Conservation (phyloP, 257 asterid species). For the Euphrasia confusa region DNA sequence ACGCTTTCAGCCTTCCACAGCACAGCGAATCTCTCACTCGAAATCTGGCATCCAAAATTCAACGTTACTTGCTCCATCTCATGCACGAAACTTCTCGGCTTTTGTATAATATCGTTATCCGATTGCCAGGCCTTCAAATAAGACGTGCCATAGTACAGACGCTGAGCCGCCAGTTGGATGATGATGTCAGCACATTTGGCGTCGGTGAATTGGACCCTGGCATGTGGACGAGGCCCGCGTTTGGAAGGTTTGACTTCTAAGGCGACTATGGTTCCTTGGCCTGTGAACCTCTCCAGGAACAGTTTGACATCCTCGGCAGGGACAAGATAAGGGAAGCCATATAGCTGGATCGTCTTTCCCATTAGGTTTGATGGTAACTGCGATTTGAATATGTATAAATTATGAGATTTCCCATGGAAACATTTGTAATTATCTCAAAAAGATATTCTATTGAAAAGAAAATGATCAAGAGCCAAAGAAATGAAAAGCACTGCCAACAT, state of each 20-base stretch:
- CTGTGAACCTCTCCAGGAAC: constrained; percentile 43
- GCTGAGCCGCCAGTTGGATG: constrained; percentile 25
- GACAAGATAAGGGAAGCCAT: constrained; percentile 46
- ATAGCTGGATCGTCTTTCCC: constrained; percentile 40
- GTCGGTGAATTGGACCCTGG: constrained; percentile 58
- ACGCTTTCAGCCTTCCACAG: constrained; percentile 38
- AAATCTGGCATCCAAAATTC: constrained; percentile 62
- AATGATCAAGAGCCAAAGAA: background rate
- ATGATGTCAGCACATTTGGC: constrained; percentile 29
- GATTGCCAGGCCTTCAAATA: constrained; percentile 47
- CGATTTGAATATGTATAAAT: constrained; percentile 2
- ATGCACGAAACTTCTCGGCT: constrained; percentile 27
- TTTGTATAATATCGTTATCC: constrained; percentile 35
- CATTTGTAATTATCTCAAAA: background rate
- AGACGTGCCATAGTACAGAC: constrained; percentile 47
- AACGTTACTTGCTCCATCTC: constrained; percentile 42
- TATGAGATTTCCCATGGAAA: background rate
- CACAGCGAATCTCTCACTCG: constrained; percentile 42
- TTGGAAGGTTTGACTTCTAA: constrained; percentile 48
- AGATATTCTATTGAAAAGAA: no score
- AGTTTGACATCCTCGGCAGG: constrained; percentile 32
- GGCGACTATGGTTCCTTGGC: constrained; percentile 45
- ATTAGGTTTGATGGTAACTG: constrained; percentile 19
- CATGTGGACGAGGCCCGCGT: constrained; percentile 47
- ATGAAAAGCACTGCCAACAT: background rate